Conservation (phyloP, 208 protist species). For the Leishmania tropica region DNA sequence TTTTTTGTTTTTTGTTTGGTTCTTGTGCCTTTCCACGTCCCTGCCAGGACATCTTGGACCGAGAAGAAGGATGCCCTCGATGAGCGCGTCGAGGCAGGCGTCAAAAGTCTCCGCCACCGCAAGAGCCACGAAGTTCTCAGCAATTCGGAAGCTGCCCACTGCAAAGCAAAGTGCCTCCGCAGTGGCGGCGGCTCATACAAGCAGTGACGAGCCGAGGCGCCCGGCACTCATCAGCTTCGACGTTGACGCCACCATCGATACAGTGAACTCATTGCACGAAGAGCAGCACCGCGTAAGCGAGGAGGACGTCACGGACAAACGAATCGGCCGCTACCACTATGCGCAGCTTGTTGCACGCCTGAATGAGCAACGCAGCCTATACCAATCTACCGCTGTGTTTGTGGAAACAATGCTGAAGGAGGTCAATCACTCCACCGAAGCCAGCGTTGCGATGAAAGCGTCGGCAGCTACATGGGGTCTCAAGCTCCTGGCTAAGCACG, state of each 20-base stretch:
- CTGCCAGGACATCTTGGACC: background rate
- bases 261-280: conserved; percentile 29
- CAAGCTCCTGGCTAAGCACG: conserved; percentile 49
- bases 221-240: background rate
- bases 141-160: conserved; percentile 8
- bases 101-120: background rate
- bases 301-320: conserved; percentile 46
- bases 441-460: conserved; percentile 41
- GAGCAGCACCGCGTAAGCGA: conserved; percentile 25
- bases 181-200: background rate
- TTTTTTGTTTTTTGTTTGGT: background rate
- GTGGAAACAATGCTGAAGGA: conserved; percentile 79
- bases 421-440: conserved; percentile 34
- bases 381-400: conserved; percentile 76
- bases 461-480: conserved; percentile 78
- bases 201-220: background rate
- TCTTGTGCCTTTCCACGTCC: background rate
- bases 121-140: conserved; percentile 1
- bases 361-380: conserved; percentile 44
- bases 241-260: background rate
- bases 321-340: conserved; percentile 74
- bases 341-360: conserved; percentile 64
- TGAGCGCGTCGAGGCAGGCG: background rate
- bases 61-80: conserved; percentile 7
- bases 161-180: background rate